A percentile compares a stretch with the other conserved stretches of the same genome.
Conservation (phyloP, 1,139 yeast genomes). For the Lodderomyces beijingensis region DNA sequence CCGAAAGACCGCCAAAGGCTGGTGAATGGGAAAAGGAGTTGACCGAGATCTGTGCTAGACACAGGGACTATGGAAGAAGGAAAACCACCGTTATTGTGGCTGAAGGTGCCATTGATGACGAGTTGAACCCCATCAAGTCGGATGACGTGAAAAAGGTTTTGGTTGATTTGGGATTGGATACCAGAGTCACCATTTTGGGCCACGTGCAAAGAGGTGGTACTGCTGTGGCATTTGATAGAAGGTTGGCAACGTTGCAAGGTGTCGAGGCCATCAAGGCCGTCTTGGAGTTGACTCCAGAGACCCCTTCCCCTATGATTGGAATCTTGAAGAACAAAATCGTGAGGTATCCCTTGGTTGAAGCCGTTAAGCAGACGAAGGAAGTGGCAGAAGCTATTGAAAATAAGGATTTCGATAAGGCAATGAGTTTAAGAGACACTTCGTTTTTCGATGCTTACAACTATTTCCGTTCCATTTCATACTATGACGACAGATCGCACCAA, state of each 20-base stretch:
- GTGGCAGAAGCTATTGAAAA: conserved; percentile 81
- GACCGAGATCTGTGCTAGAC: conserved; percentile 65
- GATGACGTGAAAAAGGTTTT: conserved; percentile 76
- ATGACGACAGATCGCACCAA: conserved; percentile 58
- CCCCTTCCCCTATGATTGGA: conserved; percentile 95
- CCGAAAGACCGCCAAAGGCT: conserved; percentile 78
- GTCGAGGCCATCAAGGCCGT: conserved; percentile 96
- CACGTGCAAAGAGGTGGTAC: conserved; percentile 99
- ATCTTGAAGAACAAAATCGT: conserved; percentile 82
- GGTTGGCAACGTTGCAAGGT: conserved; percentile 92
- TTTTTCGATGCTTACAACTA: conserved; percentile 76
- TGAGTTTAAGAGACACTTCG: conserved; percentile 80
- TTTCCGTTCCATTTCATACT: conserved; percentile 63
- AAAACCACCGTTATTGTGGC: conserved; percentile 95
- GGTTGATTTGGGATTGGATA: conserved; percentile 81
- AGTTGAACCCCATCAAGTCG: conserved; percentile 76
- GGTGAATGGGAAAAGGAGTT: conserved; percentile 73
- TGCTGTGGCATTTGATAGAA: conserved; percentile 90
- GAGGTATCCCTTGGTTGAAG: conserved; percentile 80
- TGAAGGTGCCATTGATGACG: conserved; percentile 90
- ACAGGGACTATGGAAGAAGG: conserved; percentile 83
- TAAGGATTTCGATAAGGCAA: conserved; percentile 81
- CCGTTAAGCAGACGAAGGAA: conserved; percentile 77
- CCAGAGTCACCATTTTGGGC: conserved; percentile 91
- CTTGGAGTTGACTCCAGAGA: conserved; percentile 78